phyloP scores from a whole-genome alignment of 2,329 filamentous ascomycete genomes.

The Xylariaceae sp. region DNA sequence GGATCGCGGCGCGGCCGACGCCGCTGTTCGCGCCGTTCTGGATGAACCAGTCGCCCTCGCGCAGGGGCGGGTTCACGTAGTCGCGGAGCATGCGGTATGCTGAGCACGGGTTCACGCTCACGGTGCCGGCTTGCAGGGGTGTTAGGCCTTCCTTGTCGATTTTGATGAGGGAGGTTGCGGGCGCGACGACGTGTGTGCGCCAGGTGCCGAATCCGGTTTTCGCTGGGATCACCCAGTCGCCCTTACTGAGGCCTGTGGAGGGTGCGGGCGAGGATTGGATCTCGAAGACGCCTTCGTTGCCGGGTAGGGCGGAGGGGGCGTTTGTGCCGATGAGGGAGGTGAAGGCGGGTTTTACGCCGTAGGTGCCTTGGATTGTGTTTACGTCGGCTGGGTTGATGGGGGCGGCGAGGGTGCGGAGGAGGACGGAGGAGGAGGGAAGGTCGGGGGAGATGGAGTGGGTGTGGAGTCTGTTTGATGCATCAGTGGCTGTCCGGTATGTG shows the following conservation, averaged over 20 bases:
- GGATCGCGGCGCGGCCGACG: constrained; percentile 86
- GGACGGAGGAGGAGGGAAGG: constrained; percentile 59
- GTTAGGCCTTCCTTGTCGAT: constrained; percentile 63
- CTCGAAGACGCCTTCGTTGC: constrained; percentile 92
- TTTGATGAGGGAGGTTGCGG: constrained; percentile 38
- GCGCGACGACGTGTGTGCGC: constrained; percentile 79
- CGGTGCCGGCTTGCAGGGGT: constrained; percentile 75
- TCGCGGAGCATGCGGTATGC: constrained; percentile 90
- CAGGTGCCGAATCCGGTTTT: constrained; percentile 83
- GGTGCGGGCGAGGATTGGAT: constrained; percentile 60
- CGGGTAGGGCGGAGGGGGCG: constrained; percentile 69
- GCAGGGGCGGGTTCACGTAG: constrained; percentile 52
- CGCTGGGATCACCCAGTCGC: constrained; percentile 93
- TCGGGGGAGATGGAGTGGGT: constrained; percentile 71
- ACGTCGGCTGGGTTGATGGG: constrained; percentile 97
- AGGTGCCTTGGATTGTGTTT: constrained; percentile 96
- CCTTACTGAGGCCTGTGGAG: constrained; percentile 52
- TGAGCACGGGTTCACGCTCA: constrained; percentile 88
- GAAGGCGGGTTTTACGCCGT: constrained; percentile 79
- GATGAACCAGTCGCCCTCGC: constrained; percentile 85
- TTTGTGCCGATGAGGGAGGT: constrained; percentile 69
- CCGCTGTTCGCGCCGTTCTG: constrained; percentile 96
- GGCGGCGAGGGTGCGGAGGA: constrained; percentile 80
- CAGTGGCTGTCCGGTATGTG: too few relatives aligned
- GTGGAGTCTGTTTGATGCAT: constrained; percentile 50